Percentiles rank a stretch among this genome's conserved stretches.
Conservation (phyloP, 805 yeast genomes). For the Candida bentonensis region DNA sequence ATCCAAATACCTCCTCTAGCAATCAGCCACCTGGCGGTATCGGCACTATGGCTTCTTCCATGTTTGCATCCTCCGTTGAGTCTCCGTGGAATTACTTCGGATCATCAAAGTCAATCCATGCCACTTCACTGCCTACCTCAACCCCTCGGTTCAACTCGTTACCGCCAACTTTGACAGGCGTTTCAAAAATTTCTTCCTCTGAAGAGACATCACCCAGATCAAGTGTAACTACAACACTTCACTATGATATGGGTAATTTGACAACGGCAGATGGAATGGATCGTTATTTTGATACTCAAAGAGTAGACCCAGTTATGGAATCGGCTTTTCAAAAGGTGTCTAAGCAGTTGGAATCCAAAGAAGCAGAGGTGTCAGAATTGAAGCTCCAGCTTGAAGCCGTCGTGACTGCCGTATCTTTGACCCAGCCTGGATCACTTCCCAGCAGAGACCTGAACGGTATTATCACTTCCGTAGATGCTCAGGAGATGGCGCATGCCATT, state of each 20-base stretch:
- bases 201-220: too few species aligned
- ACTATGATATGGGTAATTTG: too few species aligned
- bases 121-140: background rate
- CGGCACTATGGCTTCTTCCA: background rate
- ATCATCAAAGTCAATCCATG: background rate
- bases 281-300: background rate
- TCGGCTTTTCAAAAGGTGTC: conserved; percentile 36
- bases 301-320: conserved; percentile 19
- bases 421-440: conserved; percentile 19
- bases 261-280: background rate
- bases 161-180: background rate
- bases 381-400: conserved; percentile 51
- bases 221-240: too few species aligned
- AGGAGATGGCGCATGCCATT: conserved; percentile 62
- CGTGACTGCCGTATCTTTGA: conserved; percentile 27
- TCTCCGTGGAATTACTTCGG: background rate
- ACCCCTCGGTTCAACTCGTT: background rate
- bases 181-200: background rate
- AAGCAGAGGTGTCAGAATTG: conserved; percentile 43
- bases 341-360: conserved; percentile 31
- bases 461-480: conserved; percentile 32
- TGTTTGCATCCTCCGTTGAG: background rate
- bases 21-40: too few species aligned
- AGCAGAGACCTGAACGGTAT: conserved; percentile 12
- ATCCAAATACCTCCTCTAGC: too few species aligned